phyloP scores from a whole-genome alignment of 768 basidiomycete genomes.

The Tulasnella sp. region DNA sequence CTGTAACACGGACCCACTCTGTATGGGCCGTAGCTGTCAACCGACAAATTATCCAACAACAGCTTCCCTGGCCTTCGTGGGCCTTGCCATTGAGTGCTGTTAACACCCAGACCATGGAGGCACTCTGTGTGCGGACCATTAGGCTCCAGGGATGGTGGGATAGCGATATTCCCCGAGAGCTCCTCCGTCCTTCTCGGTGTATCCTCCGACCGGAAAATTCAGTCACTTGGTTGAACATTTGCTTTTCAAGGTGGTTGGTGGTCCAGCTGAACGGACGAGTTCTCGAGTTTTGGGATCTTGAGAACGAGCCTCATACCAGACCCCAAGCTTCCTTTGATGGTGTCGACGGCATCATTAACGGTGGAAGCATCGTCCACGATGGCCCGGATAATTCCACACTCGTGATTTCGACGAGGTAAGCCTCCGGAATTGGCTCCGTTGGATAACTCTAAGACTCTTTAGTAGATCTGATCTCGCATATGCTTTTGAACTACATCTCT shows the following conservation, averaged over 20 bases:
- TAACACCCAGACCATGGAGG: background rate
- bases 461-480: background rate
- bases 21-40: background rate
- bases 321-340: background rate
- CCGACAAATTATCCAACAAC: background rate
- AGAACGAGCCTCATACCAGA: background rate
- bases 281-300: background rate
- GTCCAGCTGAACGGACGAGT: background rate
- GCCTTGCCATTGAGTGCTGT: background rate
- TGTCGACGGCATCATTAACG: background rate
- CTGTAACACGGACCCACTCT: background rate
- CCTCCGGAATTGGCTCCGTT: too few species aligned
- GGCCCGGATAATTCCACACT: too few species aligned
- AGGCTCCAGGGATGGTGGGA: background rate
- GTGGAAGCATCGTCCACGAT: background rate
- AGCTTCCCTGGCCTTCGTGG: background rate
- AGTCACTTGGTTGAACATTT: background rate
- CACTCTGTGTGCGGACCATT: background rate
- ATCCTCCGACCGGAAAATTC: background rate
- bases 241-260: background rate
- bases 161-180: background rate
- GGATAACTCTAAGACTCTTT: too few species aligned
- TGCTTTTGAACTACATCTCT: background rate
- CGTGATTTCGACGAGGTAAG: too few species aligned
- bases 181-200: background rate